Conservation (phyloP, 371 early-diverging fungal species). For the Mucor circinelloides region DNA sequence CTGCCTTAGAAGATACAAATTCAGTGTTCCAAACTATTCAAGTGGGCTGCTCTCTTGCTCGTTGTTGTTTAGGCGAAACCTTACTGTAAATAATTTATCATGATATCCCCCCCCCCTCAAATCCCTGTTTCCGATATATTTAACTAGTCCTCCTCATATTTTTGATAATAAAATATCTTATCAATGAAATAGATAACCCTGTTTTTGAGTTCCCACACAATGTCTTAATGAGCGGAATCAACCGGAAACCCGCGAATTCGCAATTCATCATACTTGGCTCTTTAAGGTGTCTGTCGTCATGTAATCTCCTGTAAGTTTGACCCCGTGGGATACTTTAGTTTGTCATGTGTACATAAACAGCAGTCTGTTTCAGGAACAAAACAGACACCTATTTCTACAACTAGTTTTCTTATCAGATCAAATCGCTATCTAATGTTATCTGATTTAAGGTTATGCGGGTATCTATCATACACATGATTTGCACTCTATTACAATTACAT, state of each 20-base stretch:
- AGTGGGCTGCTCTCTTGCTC: conserved; percentile 83
- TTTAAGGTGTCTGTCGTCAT: neutral
- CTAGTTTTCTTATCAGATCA: neutral
- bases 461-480: neutral
- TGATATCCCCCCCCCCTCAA: neutral
- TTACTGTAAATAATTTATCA: conserved; percentile 45
- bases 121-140: neutral
- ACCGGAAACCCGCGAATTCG: neutral
- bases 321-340: neutral
- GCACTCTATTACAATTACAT: neutral
- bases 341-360: neutral
- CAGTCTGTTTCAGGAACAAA: neutral
- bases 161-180: neutral
- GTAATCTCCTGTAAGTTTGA: neutral
- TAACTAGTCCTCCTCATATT: neutral
- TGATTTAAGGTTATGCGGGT: neutral
- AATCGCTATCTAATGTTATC: neutral
- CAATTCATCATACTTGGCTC: neutral
- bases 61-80: conserved; percentile 81
- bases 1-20: conserved; percentile 76
- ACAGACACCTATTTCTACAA: neutral
- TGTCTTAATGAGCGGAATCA: neutral
- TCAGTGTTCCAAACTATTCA: conserved; percentile 83
- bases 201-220: neutral
- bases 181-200: neutral